A percentile compares a stretch with the other conserved stretches of the same genome.
Evolutionary conservation across 192 early-diverging fungal genomes (phyloP).

Genomic region (Pilobolus umbonatus): DNA sequence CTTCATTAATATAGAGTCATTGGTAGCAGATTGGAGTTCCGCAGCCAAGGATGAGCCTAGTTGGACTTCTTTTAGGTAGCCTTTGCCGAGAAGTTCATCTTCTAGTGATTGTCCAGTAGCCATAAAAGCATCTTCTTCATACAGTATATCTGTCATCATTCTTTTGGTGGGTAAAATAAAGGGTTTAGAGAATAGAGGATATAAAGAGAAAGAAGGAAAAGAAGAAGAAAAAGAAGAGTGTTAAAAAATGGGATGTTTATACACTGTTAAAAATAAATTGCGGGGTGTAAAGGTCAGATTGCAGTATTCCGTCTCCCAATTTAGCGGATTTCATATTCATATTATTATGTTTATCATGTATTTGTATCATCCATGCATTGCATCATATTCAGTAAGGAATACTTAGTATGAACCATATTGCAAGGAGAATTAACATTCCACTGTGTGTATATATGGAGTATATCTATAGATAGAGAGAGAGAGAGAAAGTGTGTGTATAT

Average conservation of each 20-base stretch:
- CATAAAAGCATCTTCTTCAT: conserved; percentile 29
- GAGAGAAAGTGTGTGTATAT: no score
- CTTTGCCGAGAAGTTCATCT: conserved; percentile 35
- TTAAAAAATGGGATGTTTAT: neutral
- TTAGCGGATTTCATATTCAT: no score
- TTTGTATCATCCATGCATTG: no score
- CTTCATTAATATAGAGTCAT: neutral
- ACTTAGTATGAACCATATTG: no score
- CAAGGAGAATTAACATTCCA: no score
- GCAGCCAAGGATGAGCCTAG: conserved; percentile 35
- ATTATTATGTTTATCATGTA: no score
- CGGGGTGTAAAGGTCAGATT: neutral
- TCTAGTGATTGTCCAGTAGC: conserved; percentile 26
- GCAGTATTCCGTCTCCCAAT: neutral
- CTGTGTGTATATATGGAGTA: no score
- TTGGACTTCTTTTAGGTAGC: conserved; percentile 22
- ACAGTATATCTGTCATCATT: conserved; percentile 14
- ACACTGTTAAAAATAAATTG: no score
- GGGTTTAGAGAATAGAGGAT: neutral
- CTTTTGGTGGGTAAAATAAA: conserved; percentile 7
- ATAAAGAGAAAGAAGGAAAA: neutral
- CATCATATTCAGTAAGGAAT: no score
- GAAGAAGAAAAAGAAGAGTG: conserved; percentile 2
- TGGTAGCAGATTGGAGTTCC: conserved; percentile 30
- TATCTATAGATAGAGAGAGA: no score